These are phyloP conservation scores for Dianthus caryophyllus DNA, from an alignment of 148 eudicot species.

Conservation along the genomic window DNA sequence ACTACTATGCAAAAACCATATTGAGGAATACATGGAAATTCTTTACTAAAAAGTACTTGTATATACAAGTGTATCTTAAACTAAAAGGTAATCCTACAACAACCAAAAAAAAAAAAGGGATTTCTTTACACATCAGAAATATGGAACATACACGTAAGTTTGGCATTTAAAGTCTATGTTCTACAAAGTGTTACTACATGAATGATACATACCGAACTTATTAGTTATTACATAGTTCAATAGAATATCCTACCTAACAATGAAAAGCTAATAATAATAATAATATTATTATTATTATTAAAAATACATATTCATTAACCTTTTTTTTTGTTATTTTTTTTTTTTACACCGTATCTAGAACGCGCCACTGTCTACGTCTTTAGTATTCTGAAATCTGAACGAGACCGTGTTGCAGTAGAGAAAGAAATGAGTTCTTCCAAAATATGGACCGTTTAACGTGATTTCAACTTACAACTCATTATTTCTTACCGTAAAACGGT, in stretches of 20 bases:
- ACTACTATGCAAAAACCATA: background rate
- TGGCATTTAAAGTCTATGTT: background rate
- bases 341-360: background rate
- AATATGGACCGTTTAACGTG: background rate
- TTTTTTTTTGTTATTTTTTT: background rate
- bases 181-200: too few species aligned
- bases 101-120: background rate
- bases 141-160: background rate
- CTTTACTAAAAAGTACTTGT: background rate
- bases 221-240: background rate
- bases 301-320: background rate
- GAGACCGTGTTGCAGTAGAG: background rate
- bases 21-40: conserved; percentile 3
- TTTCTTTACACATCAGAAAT: conserved; percentile 9
- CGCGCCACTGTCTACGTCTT: background rate
- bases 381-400: background rate
- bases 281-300: background rate
- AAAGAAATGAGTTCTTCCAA: background rate
- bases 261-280: background rate
- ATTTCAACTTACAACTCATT: background rate
- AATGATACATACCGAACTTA: background rate
- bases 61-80: too few species aligned
- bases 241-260: background rate
- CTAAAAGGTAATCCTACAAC: background rate
- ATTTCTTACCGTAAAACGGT: background rate